Evolutionary conservation across 1,284 basidiomycete genomes (phyloP).

Genomic region (Moesziomyces globuligerus): DNA sequence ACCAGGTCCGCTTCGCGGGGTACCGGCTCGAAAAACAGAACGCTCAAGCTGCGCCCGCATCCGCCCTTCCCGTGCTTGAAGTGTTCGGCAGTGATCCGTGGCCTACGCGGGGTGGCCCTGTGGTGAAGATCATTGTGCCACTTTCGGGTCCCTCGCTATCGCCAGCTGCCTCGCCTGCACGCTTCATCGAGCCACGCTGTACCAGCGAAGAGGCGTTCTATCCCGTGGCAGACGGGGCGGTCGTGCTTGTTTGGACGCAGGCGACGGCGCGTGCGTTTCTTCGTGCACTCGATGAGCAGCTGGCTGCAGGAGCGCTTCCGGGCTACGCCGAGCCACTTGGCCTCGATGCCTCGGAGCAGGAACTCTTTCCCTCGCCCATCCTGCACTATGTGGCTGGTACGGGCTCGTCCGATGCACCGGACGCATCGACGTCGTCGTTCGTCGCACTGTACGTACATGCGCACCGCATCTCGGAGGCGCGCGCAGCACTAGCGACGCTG

Average conservation of each 20-base stretch:
- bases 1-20: constrained; percentile 14
- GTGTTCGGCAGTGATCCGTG: not conserved
- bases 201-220: too few relatives aligned
- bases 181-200: constrained; percentile 11
- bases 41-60: too few relatives aligned
- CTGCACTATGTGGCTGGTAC: constrained; percentile 25
- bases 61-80: too few relatives aligned
- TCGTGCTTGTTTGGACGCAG: constrained; percentile 26
- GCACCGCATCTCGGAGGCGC: constrained; percentile 18
- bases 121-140: constrained; percentile 43
- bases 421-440: constrained; percentile 6
- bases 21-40: constrained; percentile 1
- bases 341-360: not conserved
- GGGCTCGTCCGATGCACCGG: not conserved
- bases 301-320: too few relatives aligned
- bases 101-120: constrained; percentile 19
- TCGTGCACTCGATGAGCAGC: constrained; percentile 9
- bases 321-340: not conserved
- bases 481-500: constrained; percentile 9
- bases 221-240: not conserved
- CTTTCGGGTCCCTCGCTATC: constrained; percentile 25
- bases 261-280: constrained; percentile 26
- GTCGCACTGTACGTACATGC: constrained; percentile 32
- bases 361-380: constrained; percentile 23
- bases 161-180: constrained; percentile 11